These are phyloP conservation scores for Raffaelea arxii DNA, from an alignment of 2,329 filamentous ascomycete species.

Conservation along the genomic window DNA sequence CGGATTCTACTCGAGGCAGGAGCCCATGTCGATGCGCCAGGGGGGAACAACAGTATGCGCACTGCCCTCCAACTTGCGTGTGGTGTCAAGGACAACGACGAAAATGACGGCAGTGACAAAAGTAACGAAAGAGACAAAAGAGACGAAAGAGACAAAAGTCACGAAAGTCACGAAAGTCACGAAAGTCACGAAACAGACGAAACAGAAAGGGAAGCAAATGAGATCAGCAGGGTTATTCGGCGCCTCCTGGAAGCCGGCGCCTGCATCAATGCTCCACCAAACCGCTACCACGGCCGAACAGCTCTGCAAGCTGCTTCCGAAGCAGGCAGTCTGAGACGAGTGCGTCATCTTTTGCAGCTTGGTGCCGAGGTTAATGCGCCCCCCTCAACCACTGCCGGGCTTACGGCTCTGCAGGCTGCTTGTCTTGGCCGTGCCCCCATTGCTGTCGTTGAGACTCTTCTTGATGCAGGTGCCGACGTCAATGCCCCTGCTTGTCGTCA, in stretches of 20 bases:
- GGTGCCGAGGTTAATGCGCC: constrained; percentile 27
- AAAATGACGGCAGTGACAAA: too few species aligned
- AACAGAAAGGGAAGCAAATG: constrained; percentile 6
- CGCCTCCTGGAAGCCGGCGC: constrained; percentile 14
- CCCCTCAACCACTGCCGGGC: constrained; percentile 13
- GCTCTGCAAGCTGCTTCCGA: constrained; percentile 24
- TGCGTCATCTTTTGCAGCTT: constrained; percentile 13
- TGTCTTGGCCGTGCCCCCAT: constrained; percentile 24
- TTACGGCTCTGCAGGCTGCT: constrained; percentile 25
- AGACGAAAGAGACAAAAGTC: too few species aligned
- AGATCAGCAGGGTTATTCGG: constrained; percentile 6
- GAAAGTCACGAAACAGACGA: too few species aligned
- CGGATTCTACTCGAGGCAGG: constrained; percentile 19
- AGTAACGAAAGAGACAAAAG: neutral
- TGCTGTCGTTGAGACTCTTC: constrained; percentile 13
- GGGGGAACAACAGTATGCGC: constrained; percentile 23
- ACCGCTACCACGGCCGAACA: too few species aligned
- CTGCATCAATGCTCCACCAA: too few species aligned
- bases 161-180: too few species aligned
- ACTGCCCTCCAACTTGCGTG: constrained; percentile 26
- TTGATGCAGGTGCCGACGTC: constrained; percentile 12
- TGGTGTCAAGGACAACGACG: neutral
- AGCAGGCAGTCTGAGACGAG: constrained; percentile 14
- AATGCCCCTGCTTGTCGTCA: constrained; percentile 13
- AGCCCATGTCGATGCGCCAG: constrained; percentile 23